Evolutionary conservation across 139 green algal genomes (phyloP).

Genomic region (Spirogloea muscicola): DNA sequence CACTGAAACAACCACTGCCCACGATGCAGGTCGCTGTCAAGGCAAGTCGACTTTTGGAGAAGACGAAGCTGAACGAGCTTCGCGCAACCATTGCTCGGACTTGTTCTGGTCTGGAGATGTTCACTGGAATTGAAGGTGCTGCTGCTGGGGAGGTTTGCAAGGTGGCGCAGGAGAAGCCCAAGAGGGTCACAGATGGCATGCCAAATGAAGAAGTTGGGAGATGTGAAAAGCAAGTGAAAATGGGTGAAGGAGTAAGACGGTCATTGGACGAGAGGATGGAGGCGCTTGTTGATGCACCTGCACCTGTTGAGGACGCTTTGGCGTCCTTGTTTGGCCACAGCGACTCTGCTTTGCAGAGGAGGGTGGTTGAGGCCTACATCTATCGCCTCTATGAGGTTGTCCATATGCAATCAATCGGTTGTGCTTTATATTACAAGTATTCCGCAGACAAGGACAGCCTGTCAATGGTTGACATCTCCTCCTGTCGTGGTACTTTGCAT

Average conservation of each 20-base stretch:
- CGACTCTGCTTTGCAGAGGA: conserved; percentile 35
- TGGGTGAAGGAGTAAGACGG: not conserved
- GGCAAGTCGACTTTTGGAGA: conserved; percentile 55
- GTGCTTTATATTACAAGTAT: too few relatives aligned
- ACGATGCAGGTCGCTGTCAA: conserved; percentile 44
- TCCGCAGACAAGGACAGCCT: too few relatives aligned
- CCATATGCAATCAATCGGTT: too few relatives aligned
- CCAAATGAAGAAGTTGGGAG: too few relatives aligned
- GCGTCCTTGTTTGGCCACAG: conserved; percentile 71
- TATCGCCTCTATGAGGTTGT: conserved; percentile 75
- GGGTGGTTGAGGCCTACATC: conserved; percentile 68
- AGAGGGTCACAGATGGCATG: too few relatives aligned
- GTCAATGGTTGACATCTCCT: too few relatives aligned
- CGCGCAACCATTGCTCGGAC: conserved; percentile 71
- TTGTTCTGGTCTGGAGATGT: conserved; percentile 57
- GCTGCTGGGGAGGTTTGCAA: too few relatives aligned
- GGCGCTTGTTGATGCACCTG: conserved; percentile 77
- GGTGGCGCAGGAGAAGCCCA: too few relatives aligned
- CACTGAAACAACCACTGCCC: too few relatives aligned
- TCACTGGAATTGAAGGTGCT: too few relatives aligned
- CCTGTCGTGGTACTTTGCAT: too few relatives aligned
- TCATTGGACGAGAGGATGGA: conserved; percentile 50
- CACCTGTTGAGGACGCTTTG: conserved; percentile 90
- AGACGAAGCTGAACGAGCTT: conserved; percentile 83
- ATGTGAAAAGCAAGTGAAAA: conserved; percentile 7